Base-by-base conservation (phyloP, 2,329 filamentous ascomycete species). In the Ascocoryne sarcoides region DNA sequence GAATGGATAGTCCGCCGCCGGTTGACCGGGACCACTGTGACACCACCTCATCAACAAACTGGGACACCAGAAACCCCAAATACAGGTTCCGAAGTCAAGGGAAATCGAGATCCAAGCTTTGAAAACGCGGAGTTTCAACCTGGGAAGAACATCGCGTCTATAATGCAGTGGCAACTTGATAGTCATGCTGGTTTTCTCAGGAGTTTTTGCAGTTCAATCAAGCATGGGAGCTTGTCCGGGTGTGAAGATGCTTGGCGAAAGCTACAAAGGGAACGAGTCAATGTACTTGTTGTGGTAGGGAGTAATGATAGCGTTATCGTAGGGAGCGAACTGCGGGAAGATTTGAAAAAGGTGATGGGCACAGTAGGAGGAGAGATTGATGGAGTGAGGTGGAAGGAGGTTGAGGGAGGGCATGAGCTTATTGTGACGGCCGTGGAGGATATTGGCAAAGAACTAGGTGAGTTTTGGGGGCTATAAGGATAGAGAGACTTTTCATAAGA, bases 351-450 rank as follows among this genome's bases (percentile, higher is more conserved):
- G 5, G 33, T 39, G 4, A 21, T 56, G 16, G 55, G 50, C 5
- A 56, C 60, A 36, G n/a, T n/a, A n/a, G n/a, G n/a, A n/a, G n/a
- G n/a, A n/a, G n/a, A n/a, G n/a, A n/a, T n/a, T n/a, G 63, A 65
- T 0, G 65, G 65, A 10, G 65, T 77, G 5, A 58, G 61, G 31
- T 76, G 73, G 68, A 65, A 61, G 23, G 55, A 72, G 9, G 60
- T 79, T 1, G 65, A 67, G 0, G 74, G 73, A 1, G 69, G 67
- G 1, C 76, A 81, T 51, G 75, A 81, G 47, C 79, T 80, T 50
- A 12, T 26, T 26, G 23, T 26, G 7, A 7, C 23, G 23, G 12
- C 7, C 12, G 23, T 26, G 7, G 23, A 26, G 23, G 23, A 12
- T 7, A 12, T 26, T 7, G 23, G 23, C 7, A 26, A 12, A 12